Percentiles rank a stretch among this genome's conserved stretches.
These are phyloP conservation scores for Arxiozyma slooffiae DNA, from an alignment of 1,139 yeast species.

Conservation along the genomic window DNA sequence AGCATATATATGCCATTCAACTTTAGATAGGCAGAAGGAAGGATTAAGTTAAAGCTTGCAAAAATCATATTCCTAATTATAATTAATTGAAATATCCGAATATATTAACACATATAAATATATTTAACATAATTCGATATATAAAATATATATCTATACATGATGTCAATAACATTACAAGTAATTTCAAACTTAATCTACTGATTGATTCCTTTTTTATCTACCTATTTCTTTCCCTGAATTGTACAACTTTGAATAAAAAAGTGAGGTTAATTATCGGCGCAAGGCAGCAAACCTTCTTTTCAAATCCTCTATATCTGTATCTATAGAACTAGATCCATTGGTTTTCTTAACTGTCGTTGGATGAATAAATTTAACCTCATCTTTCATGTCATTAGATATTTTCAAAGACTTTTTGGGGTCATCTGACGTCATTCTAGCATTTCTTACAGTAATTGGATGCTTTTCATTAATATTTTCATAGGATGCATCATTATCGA, in stretches of 20 bases:
- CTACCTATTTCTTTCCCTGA: not conserved
- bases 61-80: too few species aligned
- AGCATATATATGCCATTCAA: not conserved
- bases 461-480: slow-evolving; percentile 28
- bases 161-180: not conserved
- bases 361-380: slow-evolving; percentile 18
- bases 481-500: slow-evolving; percentile 19
- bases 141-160: too few species aligned
- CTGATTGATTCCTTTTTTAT: not conserved
- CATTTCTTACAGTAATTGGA: slow-evolving; percentile 40
- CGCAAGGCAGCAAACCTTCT: slow-evolving; percentile 45
- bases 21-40: not conserved
- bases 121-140: not conserved
- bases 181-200: not conserved
- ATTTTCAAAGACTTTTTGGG: slow-evolving; percentile 36
- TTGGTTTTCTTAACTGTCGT: slow-evolving; percentile 11
- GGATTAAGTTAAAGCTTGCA: too few species aligned
- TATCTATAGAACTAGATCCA: slow-evolving; percentile 27
- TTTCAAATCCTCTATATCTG: slow-evolving; percentile 43
- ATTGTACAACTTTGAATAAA: too few species aligned
- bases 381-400: slow-evolving; percentile 34
- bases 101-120: slow-evolving; percentile 1
- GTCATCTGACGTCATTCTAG: slow-evolving; percentile 41
- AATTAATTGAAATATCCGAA: not conserved
- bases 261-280: slow-evolving; percentile 11